Conservation (phyloP, 2,329 filamentous ascomycete species). For the Colletotrichum viniferum region DNA sequence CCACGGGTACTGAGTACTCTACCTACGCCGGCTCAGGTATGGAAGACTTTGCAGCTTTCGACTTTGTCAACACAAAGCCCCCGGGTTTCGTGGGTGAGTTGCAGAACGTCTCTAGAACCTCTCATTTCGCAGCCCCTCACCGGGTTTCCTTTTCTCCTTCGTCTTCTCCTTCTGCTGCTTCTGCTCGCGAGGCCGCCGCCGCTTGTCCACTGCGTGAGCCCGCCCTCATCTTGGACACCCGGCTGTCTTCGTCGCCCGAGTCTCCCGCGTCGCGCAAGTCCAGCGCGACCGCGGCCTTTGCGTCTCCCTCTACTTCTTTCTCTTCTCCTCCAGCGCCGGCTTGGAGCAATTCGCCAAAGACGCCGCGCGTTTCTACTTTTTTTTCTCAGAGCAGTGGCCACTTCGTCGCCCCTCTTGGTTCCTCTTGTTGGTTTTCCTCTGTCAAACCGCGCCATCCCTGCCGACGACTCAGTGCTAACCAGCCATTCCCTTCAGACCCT, state of each 20-base stretch:
- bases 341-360: conserved; percentile 32
- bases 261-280: conserved; percentile 30
- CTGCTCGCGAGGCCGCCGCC: conserved; percentile 23
- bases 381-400: conserved; percentile 58
- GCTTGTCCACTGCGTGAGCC: conserved; percentile 25
- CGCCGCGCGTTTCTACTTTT: conserved; percentile 44
- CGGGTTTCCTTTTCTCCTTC: conserved; percentile 30
- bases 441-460: conserved; percentile 27
- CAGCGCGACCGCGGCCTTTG: conserved; percentile 32
- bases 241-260: conserved; percentile 28
- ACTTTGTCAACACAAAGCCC: conserved; percentile 51
- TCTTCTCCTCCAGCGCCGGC: conserved; percentile 33
- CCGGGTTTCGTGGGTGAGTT: conserved; percentile 63
- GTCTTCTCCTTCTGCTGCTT: conserved; percentile 21
- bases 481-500: conserved; percentile 48
- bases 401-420: conserved; percentile 55
- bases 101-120: conserved; percentile 38
- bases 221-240: conserved; percentile 31
- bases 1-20: conserved; percentile 59
- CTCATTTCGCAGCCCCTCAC: conserved; percentile 11
- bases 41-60: conserved; percentile 55
- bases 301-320: conserved; percentile 36
- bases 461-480: conserved; percentile 37
- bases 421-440: conserved; percentile 57
- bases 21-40: conserved; percentile 53